Evolutionary conservation across 2,329 filamentous ascomycete genomes (phyloP), one percentile per base, ranked within the genome.

Genomic region (Penicillium sp.): DNA sequence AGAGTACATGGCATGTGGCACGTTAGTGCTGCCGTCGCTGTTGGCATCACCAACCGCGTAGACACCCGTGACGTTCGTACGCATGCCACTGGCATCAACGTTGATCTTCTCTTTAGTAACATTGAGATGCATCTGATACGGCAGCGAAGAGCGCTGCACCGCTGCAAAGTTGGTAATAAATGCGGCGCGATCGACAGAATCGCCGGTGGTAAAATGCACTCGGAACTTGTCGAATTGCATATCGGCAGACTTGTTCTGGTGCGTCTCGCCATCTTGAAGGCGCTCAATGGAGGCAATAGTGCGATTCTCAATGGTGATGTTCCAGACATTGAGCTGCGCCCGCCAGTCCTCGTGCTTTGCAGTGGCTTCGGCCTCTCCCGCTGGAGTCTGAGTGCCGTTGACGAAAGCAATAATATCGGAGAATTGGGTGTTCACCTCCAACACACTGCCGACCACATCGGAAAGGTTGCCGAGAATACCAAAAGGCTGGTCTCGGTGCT

Each of bases 41-140:
- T 88, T 88, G 12, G 81, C 82, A 62, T 88, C 86, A 0, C 86
- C 86, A 20, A 88, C 71, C 5, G 83, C 85, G 64, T 82, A 88
- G 0, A 87, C 80, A 1, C 84, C 84, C 0, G 74, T 67, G 4
- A 86, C 66, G 54, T 81, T 87, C 0, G 85, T 86, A 14, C 75
- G 65, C 59, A 84, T 75, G 0, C 81, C 82, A n/a, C 73, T 75
- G 1, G 72, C 60, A 41, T 83, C 76, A 0, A 78, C 80, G 0
- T 74, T 72, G 15, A 87, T 75, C 5, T 82, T 79, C 8, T 76
- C 76, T 2, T 76, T 76, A 10, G 71, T 72, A 5, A 86, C 70
- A 6, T 68, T 43, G 1, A 87, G 78, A 20, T 84, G 83, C 57
- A 84, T 67, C 3, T 82, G 71, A 4, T 64, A 55, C 0, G 83